Base-by-base conservation (phyloP, 352 stramenopile genomes). In the Pythium vanterpoolii region DNA sequence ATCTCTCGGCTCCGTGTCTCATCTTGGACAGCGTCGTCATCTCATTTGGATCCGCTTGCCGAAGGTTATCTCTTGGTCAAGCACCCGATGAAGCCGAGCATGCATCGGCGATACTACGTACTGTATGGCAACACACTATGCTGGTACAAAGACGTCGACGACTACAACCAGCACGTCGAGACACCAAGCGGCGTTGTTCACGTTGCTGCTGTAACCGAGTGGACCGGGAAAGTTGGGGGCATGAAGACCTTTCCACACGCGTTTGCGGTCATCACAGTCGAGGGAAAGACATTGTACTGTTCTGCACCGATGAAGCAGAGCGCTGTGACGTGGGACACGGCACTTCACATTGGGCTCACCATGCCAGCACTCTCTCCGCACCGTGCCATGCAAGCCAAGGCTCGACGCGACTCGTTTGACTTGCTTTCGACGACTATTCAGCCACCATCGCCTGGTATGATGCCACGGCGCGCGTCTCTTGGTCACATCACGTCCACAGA, bases 51-150 rank as follows among this genome's bases (percentile, higher is more conserved):
- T 21, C 72, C 83, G 5, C 56, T 93, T 5, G 81, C 71, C 0
- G 79, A 91, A 55, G 81, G 83, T 4, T 93, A 93, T 48, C 60
- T 93, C 31, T 68, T 89, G 0, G 84, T 75, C 30, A 86, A 88
- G 52, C 79, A 90, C 30, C 78, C 76, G 16, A 71, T 70, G 27
- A 77, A 83, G 9, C 73, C 72, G 6, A 72, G 71, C 14, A 89
- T 90, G 77, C 83, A 91, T 31, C 79, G 81, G 1, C 76, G 79
- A 27, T 93, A 93, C 70, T 91, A 87, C 57, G 81, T 93, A 13
- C 64, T 93, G 16, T 84, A 74, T 10, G 83, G 83, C 16, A 91
- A 87, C 52, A 91, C 83, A 14, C 59, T 93, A 1, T 91, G 83
- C 66, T 93, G 83, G 80, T 93, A 89, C 64, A 76, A 84, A 24